Conservation (phyloP, 1,139 yeast genomes). For the Pneumocystis jirovecii region DNA sequence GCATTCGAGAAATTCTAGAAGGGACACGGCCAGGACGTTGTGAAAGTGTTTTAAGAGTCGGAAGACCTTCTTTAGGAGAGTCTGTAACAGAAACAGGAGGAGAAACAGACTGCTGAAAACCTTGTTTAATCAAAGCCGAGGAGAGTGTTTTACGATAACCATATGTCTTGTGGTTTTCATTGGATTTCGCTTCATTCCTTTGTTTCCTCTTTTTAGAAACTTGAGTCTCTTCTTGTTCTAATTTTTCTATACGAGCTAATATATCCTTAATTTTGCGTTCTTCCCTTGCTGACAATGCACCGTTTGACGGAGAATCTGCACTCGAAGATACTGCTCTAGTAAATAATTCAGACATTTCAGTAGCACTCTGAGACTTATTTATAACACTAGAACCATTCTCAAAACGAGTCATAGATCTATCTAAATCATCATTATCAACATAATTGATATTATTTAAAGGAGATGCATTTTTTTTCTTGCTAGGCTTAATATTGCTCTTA, state of each 20-base stretch:
- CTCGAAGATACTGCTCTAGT: background rate
- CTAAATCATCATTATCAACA: background rate
- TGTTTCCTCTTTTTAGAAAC: background rate
- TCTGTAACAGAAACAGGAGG: background rate
- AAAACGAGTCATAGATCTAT: background rate
- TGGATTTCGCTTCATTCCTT: background rate
- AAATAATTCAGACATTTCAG: background rate
- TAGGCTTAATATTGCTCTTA: background rate
- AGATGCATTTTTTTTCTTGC: background rate
- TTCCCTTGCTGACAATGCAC: constrained; percentile 6
- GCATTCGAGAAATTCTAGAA: background rate
- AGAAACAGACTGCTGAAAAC: background rate
- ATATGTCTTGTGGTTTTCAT: background rate
- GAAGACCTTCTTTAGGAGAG: background rate
- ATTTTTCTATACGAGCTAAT: constrained; percentile 8
- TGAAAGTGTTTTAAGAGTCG: background rate
- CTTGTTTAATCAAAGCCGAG: background rate
- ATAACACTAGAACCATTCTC: constrained; percentile 3
- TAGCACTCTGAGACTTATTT: constrained; percentile 3
- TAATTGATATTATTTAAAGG: background rate
- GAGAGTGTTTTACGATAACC: background rate
- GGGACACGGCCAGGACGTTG: background rate
- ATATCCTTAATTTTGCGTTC: constrained; percentile 11
- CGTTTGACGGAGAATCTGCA: background rate
- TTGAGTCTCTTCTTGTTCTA: background rate